phyloP scores from a whole-genome alignment of 176 grass and related monocot species.

The Avena eriantha region DNA sequence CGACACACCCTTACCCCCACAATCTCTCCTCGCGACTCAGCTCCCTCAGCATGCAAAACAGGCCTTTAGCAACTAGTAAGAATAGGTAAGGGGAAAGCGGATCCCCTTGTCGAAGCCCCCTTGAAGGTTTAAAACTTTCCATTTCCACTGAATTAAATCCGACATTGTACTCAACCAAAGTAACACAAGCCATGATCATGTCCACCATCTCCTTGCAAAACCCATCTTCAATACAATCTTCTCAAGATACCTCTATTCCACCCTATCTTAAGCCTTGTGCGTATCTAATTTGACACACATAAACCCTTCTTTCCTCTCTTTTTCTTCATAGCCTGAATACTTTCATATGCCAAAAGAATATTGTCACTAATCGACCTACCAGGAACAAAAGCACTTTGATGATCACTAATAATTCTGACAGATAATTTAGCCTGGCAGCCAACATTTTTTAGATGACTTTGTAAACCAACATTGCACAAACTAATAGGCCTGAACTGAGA shows the following conservation, averaged over 20 bases:
- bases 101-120: not conserved
- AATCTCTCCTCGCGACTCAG: not conserved
- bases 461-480: too few species aligned
- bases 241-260: too few species aligned
- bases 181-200: not conserved
- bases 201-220: not conserved
- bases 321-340: not conserved
- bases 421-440: too few species aligned
- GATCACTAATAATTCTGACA: too few species aligned
- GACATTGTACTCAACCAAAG: not conserved
- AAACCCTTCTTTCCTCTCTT: not conserved
- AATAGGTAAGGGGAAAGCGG: not conserved
- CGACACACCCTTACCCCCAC: not conserved
- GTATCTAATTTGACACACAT: too few species aligned
- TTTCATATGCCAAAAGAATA: not conserved
- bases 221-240: too few species aligned
- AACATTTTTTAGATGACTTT: too few species aligned
- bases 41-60: too few species aligned
- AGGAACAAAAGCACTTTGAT: not conserved
- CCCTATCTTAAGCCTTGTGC: too few species aligned
- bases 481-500: too few species aligned
- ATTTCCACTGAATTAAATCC: not conserved
- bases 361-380: not conserved
- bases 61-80: not conserved
- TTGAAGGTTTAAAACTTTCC: too few species aligned